Conservation (phyloP, 2,329 filamentous ascomycete species). For the Macrophomina phaseolina region DNA sequence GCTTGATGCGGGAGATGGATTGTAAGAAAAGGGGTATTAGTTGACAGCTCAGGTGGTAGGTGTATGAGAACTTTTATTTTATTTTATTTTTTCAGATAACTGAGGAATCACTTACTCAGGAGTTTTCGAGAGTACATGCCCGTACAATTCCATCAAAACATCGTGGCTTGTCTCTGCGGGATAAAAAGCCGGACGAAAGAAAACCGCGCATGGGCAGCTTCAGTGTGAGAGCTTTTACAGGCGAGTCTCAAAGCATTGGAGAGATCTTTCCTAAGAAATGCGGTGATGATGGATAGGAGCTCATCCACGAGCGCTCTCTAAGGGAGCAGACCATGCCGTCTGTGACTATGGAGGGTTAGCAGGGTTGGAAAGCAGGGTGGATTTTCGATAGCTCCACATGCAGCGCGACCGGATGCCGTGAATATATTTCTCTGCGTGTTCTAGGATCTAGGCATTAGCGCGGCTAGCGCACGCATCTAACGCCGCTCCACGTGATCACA, state of each 20-base stretch:
- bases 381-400: not conserved
- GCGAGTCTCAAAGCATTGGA: not conserved
- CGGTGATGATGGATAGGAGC: not conserved
- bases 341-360: not conserved
- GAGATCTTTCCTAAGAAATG: not conserved
- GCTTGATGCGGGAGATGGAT: too few relatives aligned
- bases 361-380: too few relatives aligned
- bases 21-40: too few relatives aligned
- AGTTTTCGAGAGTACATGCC: too few relatives aligned
- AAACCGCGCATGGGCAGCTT: not conserved
- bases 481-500: constrained; percentile 2
- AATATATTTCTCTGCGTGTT: not conserved
- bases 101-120: too few relatives aligned
- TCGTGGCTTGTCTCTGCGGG: not conserved
- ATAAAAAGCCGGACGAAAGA: not conserved
- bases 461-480: not conserved
- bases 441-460: not conserved
- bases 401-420: not conserved
- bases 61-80: too few relatives aligned
- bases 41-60: too few relatives aligned
- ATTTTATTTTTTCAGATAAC: too few relatives aligned
- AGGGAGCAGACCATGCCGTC: not conserved
- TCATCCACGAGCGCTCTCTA: not conserved
- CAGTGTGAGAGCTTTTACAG: not conserved
- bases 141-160: not conserved